Conservation (phyloP, 768 basidiomycete species). For the Podaxis carcinomalis region DNA sequence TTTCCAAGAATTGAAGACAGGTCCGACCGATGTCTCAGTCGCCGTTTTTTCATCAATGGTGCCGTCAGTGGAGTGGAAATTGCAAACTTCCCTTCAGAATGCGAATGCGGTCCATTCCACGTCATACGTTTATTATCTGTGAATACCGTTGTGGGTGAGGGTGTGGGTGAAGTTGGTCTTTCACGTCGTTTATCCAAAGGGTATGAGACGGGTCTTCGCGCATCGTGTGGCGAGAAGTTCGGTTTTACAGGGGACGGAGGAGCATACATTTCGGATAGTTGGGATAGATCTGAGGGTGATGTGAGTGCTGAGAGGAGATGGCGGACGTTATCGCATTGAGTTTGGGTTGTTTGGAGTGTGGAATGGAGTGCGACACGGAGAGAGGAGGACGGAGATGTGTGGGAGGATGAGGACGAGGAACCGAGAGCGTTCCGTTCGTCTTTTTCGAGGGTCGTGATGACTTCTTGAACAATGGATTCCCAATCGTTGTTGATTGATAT, state of each 20-base stretch:
- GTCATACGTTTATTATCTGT: slow-evolving; percentile 56
- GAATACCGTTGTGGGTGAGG: slow-evolving; percentile 18
- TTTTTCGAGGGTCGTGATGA: slow-evolving; percentile 57
- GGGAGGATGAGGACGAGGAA: slow-evolving; percentile 29
- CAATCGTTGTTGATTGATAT: slow-evolving; percentile 64
- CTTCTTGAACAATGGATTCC: slow-evolving; percentile 72
- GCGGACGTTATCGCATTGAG: slow-evolving; percentile 79
- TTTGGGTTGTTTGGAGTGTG: slow-evolving; percentile 70
- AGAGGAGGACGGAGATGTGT: slow-evolving; percentile 47
- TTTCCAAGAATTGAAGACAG: slow-evolving; percentile 1
- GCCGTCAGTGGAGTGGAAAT: slow-evolving; percentile 39
- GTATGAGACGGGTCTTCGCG: slow-evolving; percentile 36
- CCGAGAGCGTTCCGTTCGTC: slow-evolving; percentile 48
- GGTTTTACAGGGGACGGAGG: slow-evolving; percentile 58
- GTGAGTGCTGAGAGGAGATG: slow-evolving; percentile 76
- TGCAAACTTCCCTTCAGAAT: slow-evolving; percentile 16
- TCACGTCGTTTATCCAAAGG: slow-evolving; percentile 28
- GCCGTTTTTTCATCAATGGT: slow-evolving; percentile 28
- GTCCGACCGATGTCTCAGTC: slow-evolving; percentile 38
- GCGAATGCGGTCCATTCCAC: slow-evolving; percentile 61
- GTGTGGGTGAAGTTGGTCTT: background rate
- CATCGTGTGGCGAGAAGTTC: slow-evolving; percentile 23
- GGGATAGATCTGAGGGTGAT: slow-evolving; percentile 64
- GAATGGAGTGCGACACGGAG: slow-evolving; percentile 71
- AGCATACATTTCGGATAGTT: slow-evolving; percentile 85